Percentiles rank a stretch among this genome's conserved stretches.
Evolutionary conservation across 2,329 filamentous ascomycete genomes (phyloP).

Genomic region (Fusarium fujikuroi): DNA sequence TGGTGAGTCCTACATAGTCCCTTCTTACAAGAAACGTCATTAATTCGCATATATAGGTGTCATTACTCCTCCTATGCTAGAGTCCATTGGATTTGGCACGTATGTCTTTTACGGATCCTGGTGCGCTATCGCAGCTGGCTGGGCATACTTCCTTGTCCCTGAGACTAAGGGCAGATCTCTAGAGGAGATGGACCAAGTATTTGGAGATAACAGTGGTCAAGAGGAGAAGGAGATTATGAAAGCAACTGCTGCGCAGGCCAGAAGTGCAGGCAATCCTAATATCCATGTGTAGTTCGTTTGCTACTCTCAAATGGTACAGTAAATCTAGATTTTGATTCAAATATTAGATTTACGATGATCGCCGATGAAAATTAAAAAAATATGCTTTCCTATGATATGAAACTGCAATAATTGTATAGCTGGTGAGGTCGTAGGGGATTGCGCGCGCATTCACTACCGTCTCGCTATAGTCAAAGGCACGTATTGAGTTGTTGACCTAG

Average conservation of each 20-base stretch:
- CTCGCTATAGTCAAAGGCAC: not conserved
- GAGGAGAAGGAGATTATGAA: constrained; percentile 7
- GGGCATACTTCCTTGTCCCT: constrained; percentile 70
- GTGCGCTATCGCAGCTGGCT: constrained; percentile 52
- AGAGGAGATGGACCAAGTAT: constrained; percentile 75
- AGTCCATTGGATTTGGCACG: not conserved
- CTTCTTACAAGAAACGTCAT: not conserved
- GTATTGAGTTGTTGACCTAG: not conserved
- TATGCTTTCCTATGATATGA: not conserved
- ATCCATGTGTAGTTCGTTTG: not conserved
- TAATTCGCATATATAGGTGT: not conserved
- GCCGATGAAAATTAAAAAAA: too few relatives aligned
- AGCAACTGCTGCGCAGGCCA: not conserved
- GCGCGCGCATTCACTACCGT: not conserved
- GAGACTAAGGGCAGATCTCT: constrained; percentile 65
- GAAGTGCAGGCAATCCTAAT: not conserved
- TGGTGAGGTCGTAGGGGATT: not conserved
- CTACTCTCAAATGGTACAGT: not conserved
- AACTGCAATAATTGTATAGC: not conserved
- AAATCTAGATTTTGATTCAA: not conserved
- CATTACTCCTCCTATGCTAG: not conserved
- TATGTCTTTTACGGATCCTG: not conserved
- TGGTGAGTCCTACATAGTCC: not conserved
- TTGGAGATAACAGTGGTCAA: constrained; percentile 51
- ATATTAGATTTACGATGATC: not conserved